Conservation (phyloP, 148 eudicot species). For the Chenopodium suecicum region DNA sequence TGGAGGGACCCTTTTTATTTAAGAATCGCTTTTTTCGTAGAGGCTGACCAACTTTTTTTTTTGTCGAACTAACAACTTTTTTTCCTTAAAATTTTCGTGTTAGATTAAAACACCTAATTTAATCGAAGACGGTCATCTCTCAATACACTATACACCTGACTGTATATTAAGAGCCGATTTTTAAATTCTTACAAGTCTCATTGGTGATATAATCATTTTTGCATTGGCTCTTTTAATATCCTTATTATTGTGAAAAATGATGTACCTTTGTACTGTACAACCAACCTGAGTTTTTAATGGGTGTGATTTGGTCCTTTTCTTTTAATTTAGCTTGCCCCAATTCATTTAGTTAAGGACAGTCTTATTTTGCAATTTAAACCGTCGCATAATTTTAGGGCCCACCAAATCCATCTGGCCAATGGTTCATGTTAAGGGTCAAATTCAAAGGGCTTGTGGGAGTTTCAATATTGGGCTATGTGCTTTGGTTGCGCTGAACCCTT, state of each 20-base stretch:
- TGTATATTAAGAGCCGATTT: too few relatives aligned
- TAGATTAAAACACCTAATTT: background rate
- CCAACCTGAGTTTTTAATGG: background rate
- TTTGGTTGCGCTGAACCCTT: background rate
- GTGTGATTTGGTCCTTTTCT: background rate
- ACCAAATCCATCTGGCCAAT: background rate
- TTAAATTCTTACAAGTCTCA: too few relatives aligned
- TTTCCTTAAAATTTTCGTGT: background rate
- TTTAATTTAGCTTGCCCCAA: background rate
- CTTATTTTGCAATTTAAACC: background rate
- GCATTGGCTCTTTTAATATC: background rate
- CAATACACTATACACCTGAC: too few relatives aligned
- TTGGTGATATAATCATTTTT: background rate
- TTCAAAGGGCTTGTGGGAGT: background rate
- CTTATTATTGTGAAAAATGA: background rate
- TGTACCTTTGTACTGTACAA: background rate
- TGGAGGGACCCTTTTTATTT: conserved; percentile 7
- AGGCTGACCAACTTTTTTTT: background rate
- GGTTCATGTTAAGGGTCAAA: background rate
- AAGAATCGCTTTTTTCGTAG: background rate
- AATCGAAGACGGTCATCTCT: too few relatives aligned
- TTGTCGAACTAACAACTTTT: background rate
- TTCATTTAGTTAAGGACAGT: background rate
- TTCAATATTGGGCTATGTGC: background rate
- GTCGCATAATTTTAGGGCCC: background rate